These are phyloP conservation scores for Isatis tinctoria DNA, from an alignment of 345 rosid genomes.

Conservation along the genomic window DNA sequence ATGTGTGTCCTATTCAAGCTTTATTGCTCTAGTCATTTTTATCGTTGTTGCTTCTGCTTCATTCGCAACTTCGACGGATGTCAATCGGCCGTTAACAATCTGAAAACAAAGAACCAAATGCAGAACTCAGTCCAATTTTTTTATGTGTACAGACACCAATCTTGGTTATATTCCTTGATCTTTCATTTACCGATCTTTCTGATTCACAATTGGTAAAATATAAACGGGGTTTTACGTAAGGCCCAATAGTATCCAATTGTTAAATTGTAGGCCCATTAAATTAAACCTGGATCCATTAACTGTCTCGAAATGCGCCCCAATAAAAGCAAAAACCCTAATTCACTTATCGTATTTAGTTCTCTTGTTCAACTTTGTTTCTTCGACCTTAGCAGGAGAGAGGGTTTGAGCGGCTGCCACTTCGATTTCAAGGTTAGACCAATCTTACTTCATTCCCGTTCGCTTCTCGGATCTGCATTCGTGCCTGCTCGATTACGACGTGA, in stretches of 20 bases:
- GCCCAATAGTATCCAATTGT: background rate
- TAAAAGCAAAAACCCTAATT: constrained; percentile 21
- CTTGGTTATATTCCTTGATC: background rate
- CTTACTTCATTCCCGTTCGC: background rate
- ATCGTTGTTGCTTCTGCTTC: constrained; percentile 2
- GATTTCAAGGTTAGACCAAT: constrained; percentile 5
- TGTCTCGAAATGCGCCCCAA: background rate
- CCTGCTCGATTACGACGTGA: background rate
- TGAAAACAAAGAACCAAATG: constrained; percentile 20
- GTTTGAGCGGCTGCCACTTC: constrained; percentile 22
- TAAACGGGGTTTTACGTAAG: background rate
- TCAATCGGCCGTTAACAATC: constrained; percentile 44
- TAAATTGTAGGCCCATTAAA: background rate
- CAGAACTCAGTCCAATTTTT: background rate
- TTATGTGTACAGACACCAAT: background rate
- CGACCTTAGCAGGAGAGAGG: background rate
- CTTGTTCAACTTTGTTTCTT: constrained; percentile 1
- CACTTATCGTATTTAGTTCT: background rate
- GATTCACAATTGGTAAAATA: background rate
- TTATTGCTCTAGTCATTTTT: background rate
- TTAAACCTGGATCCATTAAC: background rate
- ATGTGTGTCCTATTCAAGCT: background rate
- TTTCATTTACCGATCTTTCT: too few relatives aligned
- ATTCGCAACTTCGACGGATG: constrained; percentile 49
- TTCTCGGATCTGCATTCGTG: background rate